Evolutionary conservation across 345 rosid species (phyloP), one percentile per base, ranked within the genome.

Genomic region (Gynandropsis gynandra): DNA sequence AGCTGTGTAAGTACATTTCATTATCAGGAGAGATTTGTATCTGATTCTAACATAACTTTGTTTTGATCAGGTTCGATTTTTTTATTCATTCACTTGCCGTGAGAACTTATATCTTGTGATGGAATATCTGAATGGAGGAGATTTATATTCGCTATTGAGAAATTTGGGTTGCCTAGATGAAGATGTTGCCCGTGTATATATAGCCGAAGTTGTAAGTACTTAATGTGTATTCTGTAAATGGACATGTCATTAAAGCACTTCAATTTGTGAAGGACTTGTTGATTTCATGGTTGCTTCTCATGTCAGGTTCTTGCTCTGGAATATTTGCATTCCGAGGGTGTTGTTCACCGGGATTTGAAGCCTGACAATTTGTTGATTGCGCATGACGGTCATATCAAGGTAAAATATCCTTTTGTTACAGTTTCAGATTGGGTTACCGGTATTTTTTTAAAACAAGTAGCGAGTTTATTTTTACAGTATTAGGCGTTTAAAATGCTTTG

Each of bases 41-140:
- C 56, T 53, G 41, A 18, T 42, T 67, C 31, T 74, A 61, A 71
- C 63, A 46, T 58, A 27, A 48, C 52, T 65, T 50, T 69, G 55
- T 61, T 55, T 65, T 63, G 64, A 14, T 52, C 82, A 93, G 99
- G 99, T 93, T 54, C 97, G 99, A 50, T 93, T 93, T 77, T 93
- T 93, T 76, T 93, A 88, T 78, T 93, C 99, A 17, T 93, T 93
- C 74, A 93, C 99, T 21, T 88, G 97, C 59, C 88, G 97, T 42
- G 99, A 93, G 70, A 93, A 93, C 69, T 77, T 93, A 72, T 93
- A 93, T 72, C 95, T 93, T 64, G 99, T 93, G 76, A 93, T 93
- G 99, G 99, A 93, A 83, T 93, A 93, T 71, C 66, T 93, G 71
- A 93, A 93, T 69, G 99, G 99, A 65, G 99, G 99, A 29, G 99